These are phyloP conservation scores for Trametopsis cervina DNA, from an alignment of 768 basidiomycete genomes.

Conservation along the genomic window DNA sequence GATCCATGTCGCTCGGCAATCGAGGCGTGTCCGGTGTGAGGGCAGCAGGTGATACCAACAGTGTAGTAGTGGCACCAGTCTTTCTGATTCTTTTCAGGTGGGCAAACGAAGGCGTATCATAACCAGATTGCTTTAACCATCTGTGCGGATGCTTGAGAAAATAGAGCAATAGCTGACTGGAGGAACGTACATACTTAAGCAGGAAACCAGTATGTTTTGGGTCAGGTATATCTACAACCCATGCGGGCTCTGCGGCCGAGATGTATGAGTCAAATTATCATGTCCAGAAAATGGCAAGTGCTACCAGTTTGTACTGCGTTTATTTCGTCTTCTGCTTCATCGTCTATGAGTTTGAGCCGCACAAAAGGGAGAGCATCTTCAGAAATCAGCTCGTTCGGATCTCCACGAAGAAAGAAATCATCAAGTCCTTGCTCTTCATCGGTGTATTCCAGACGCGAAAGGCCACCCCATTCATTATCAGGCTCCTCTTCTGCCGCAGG, in stretches of 20 bases:
- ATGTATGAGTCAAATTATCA: slow-evolving; percentile 4
- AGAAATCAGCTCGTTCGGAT: slow-evolving; percentile 41
- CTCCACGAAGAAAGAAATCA: slow-evolving; percentile 25
- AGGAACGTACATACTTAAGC: slow-evolving; percentile 41
- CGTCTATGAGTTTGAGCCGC: slow-evolving; percentile 48
- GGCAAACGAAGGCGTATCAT: slow-evolving; percentile 55
- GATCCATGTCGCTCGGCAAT: slow-evolving; percentile 41
- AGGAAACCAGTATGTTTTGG: slow-evolving; percentile 49
- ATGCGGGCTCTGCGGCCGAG: slow-evolving; percentile 52
- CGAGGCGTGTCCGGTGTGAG: slow-evolving; percentile 30
- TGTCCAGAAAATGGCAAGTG: slow-evolving; percentile 12
- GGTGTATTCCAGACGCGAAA: slow-evolving; percentile 21
- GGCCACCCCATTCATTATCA: slow-evolving; percentile 43
- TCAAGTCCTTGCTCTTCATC: slow-evolving; percentile 18
- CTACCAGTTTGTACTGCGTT: slow-evolving; percentile 51
- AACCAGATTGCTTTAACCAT: slow-evolving; percentile 59
- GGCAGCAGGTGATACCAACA: slow-evolving; percentile 43
- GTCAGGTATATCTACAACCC: slow-evolving; percentile 72
- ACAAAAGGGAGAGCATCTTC: slow-evolving; percentile 63
- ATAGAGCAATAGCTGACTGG: neutral
- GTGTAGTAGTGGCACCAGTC: slow-evolving; percentile 35
- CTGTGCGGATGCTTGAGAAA: slow-evolving; percentile 27
- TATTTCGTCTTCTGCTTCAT: slow-evolving; percentile 54
- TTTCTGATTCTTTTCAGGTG: slow-evolving; percentile 78
- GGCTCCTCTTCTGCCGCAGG: slow-evolving; percentile 4